These are phyloP conservation scores for Camptophora hylomeconis DNA, from an alignment of 2,329 filamentous ascomycete species.

Conservation along the genomic window DNA sequence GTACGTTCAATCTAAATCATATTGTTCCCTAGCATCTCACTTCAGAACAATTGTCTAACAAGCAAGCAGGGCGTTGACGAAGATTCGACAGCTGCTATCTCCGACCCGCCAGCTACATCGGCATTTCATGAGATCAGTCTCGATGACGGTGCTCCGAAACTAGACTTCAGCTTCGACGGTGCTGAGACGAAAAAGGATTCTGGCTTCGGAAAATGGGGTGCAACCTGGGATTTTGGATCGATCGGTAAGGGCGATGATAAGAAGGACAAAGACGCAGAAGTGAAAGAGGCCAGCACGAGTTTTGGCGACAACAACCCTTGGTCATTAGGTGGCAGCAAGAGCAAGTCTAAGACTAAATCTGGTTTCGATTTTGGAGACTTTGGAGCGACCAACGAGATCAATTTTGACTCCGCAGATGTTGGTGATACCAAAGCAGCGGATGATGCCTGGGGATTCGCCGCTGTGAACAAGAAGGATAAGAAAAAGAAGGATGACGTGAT, in stretches of 20 bases:
- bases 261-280: constrained; percentile 20
- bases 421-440: constrained; percentile 27
- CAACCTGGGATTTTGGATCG: constrained; percentile 40
- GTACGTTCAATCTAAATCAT: constrained; percentile 23
- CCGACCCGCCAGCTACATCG: constrained; percentile 26
- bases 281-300: constrained; percentile 16
- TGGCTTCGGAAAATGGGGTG: constrained; percentile 46
- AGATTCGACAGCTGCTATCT: constrained; percentile 22
- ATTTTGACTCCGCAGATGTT: constrained; percentile 33
- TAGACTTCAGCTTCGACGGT: constrained; percentile 43
- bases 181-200: constrained; percentile 28
- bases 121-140: constrained; percentile 59
- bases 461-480: constrained; percentile 31
- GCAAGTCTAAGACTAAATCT: constrained; percentile 24
- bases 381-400: constrained; percentile 28
- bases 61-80: constrained; percentile 17
- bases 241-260: constrained; percentile 20
- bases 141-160: constrained; percentile 44
- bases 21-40: constrained; percentile 1
- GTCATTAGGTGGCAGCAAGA: constrained; percentile 25
- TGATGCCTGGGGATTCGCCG: constrained; percentile 25
- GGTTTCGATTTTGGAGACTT: constrained; percentile 32
- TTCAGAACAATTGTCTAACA: constrained; percentile 1
- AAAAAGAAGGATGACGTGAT: constrained; percentile 27
- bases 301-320: constrained; percentile 25